These are phyloP conservation scores for Hanseniaspora taiwanica DNA, from an alignment of 805 yeast genomes.

Conservation along the genomic window DNA sequence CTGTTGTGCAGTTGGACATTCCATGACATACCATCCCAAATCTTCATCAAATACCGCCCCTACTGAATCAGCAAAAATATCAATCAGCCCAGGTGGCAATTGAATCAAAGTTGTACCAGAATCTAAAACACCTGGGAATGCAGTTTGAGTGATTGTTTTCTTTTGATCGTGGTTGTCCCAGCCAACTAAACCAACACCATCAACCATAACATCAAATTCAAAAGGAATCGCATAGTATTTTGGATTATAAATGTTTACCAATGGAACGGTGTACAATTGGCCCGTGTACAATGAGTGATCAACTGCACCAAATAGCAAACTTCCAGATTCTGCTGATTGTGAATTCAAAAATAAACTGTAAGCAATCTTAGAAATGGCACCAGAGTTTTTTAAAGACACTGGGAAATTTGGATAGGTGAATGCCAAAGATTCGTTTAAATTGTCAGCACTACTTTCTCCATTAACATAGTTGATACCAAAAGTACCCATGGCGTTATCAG, in stretches of 20 bases:
- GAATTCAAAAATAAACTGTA: conserved; percentile 48
- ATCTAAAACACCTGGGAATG: conserved; percentile 30
- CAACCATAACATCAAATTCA: conserved; percentile 23
- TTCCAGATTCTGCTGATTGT: no score
- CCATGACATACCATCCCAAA: conserved; percentile 29
- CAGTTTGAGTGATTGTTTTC: conserved; percentile 17
- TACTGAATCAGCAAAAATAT: conserved; percentile 24
- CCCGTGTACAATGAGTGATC: conserved; percentile 28
- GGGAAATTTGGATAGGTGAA: conserved; percentile 50
- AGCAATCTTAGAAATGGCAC: conserved; percentile 35
- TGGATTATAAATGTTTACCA: conserved; percentile 12
- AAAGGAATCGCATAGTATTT: conserved; percentile 8
- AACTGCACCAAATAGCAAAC: no score
- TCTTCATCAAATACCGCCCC: conserved; percentile 27
- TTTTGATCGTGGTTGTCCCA: conserved; percentile 9
- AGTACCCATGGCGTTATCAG: conserved; percentile 30
- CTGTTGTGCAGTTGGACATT: conserved; percentile 25
- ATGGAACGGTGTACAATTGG: conserved; percentile 22
- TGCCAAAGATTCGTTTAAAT: conserved; percentile 5
- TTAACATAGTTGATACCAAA: conserved; percentile 42
- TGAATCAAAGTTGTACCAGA: conserved; percentile 34
- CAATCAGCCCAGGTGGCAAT: conserved; percentile 28
- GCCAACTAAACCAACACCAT: conserved; percentile 22
- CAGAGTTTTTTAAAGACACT: conserved; percentile 36
- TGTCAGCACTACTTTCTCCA: conserved; percentile 44